Evolutionary conservation across 108 stramenopile genomes (phyloP).

Genomic region (Skeletonema potamos): DNA sequence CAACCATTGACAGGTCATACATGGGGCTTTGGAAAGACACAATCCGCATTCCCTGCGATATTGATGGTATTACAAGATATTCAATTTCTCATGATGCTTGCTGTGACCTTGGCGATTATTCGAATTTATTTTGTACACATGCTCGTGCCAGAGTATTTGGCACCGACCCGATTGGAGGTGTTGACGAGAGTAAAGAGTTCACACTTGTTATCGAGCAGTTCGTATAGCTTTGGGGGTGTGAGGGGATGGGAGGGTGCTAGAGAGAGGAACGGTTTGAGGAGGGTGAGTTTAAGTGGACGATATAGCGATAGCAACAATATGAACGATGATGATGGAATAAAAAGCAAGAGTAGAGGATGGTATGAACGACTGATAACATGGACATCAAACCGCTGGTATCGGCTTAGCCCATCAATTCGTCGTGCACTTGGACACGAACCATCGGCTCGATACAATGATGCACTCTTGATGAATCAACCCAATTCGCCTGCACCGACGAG

Average conservation of each 20-base stretch:
- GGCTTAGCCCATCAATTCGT: constrained; percentile 34
- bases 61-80: constrained; percentile 49
- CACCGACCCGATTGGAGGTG: constrained; percentile 57
- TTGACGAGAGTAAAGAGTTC: constrained; percentile 73
- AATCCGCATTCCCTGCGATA: constrained; percentile 11
- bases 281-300: neutral
- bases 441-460: constrained; percentile 19
- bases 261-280: neutral
- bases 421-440: constrained; percentile 47
- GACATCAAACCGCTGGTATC: constrained; percentile 31
- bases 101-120: constrained; percentile 57
- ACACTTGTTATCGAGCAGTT: constrained; percentile 64
- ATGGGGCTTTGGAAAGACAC: constrained; percentile 26
- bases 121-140: constrained; percentile 64
- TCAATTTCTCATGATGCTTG: constrained; percentile 46
- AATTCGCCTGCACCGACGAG: neutral
- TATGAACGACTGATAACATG: constrained; percentile 19
- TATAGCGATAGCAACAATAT: constrained; percentile 3
- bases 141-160: constrained; percentile 59
- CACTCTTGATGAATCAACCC: constrained; percentile 1
- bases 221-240: constrained; percentile 47
- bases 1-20: neutral
- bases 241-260: constrained; percentile 9
- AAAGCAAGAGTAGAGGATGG: constrained; percentile 9
- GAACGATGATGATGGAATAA: neutral